Base-by-base conservation (phyloP, 1,284 basidiomycete species). In the Termitomyces sp. region DNA sequence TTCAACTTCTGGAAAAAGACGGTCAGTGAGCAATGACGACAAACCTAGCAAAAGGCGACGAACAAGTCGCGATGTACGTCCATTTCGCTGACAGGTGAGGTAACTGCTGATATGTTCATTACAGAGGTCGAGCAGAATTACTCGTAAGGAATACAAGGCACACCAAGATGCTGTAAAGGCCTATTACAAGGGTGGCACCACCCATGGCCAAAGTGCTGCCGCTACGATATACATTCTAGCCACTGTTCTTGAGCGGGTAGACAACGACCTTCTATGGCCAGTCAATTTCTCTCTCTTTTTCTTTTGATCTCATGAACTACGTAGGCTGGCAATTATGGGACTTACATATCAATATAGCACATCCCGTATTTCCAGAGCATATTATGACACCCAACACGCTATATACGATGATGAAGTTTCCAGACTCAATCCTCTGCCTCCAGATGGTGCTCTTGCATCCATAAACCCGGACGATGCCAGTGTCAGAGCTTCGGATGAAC, bases 211-310 rank as follows among this genome's bases (percentile, higher is more conserved):
- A 72, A 92, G 91, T 60, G 91, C 92, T 9, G 86, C 94, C 2
- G 88, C 87, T 14, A 90, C 90, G 34, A 82, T 98, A 49, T 99
- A 97, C 65, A 79, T 94, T 53, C 83, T 99, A 4, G 92, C 94
- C 11, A 93, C 89, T 5, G 79, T 86, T 10, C 79, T 97, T 11
- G 93, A 96, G 63, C 83, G 95, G 24, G 88, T 88, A 10, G 95
- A 97, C 67, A 93, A 94, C 64, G 94, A 98, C 67, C 78, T 93
- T 5, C 75, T 99, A 40, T 99, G 96, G 95, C 92, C 64, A 38
- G 75, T 28, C 34, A 10, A 13, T 35, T 33, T 42, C 30, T 37
- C 16, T 42, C 21, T 44, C 21, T 11, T 39, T 26, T 18, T n/a
- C 14, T 40, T 28, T 14, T 6, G 10, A 26, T 26, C 33, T 56